These are phyloP conservation scores for Macrophomina phaseolina DNA, from an alignment of 2,329 filamentous ascomycete species.

Conservation along the genomic window DNA sequence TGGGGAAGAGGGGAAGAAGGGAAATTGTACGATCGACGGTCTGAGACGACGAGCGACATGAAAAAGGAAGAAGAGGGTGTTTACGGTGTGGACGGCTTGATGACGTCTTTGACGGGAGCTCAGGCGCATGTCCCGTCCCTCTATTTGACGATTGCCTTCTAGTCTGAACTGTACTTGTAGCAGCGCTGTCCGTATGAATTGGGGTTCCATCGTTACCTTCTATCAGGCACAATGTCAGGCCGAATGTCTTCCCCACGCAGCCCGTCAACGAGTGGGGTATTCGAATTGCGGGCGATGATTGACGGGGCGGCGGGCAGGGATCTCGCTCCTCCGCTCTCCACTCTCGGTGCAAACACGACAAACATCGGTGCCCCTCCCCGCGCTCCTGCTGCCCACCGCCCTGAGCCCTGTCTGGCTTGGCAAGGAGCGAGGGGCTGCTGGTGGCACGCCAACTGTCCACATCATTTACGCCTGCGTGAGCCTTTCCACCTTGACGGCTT, in stretches of 20 bases:
- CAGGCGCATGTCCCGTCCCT: background rate
- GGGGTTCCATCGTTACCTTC: too few species aligned
- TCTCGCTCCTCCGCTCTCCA: background rate
- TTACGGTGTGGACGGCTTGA: background rate
- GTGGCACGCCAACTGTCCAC: conserved; percentile 23
- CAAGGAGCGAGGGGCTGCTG: conserved; percentile 11
- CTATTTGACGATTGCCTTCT: background rate
- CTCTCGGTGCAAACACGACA: conserved; percentile 15
- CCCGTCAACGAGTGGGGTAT: too few species aligned
- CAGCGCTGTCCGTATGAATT: background rate
- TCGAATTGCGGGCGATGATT: too few species aligned
- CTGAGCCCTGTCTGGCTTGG: conserved; percentile 1
- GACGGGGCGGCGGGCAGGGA: background rate
- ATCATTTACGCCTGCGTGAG: background rate
- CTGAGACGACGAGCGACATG: background rate
- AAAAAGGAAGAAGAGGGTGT: background rate
- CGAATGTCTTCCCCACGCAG: too few species aligned
- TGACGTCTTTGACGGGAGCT: background rate
- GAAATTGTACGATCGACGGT: background rate
- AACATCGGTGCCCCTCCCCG: conserved; percentile 9
- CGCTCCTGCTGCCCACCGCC: conserved; percentile 15
- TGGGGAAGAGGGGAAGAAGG: background rate
- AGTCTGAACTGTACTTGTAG: background rate
- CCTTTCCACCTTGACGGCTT: background rate
- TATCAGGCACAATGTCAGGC: too few species aligned